Evolutionary conservation across 2,329 filamentous ascomycete species (phyloP).

Genomic region (Didymella exigua): DNA sequence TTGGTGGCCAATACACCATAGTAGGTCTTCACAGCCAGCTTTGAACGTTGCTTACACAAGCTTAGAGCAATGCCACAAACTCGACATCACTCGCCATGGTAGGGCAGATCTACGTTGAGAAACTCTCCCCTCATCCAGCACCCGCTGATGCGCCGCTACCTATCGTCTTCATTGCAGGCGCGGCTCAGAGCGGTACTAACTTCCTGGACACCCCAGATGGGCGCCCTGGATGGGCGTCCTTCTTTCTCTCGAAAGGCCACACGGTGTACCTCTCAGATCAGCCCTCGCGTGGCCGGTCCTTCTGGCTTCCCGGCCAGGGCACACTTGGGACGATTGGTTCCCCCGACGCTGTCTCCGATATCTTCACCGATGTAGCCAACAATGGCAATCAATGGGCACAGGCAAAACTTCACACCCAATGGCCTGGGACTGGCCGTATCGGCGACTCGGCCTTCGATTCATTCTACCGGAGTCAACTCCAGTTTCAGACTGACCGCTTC

Average conservation of each 20-base stretch:
- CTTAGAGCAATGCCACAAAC: constrained; percentile 8
- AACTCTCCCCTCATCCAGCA: constrained; percentile 8
- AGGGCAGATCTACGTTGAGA: constrained; percentile 17
- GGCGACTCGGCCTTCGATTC: neutral
- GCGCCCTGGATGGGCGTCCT: constrained; percentile 56
- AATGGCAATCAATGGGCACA: constrained; percentile 46
- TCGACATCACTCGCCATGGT: constrained; percentile 7
- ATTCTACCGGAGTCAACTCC: constrained; percentile 46
- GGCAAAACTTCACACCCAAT: constrained; percentile 52
- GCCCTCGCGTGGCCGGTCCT: constrained; percentile 52
- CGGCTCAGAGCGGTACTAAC: constrained; percentile 28
- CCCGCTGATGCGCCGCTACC: neutral
- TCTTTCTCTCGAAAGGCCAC: constrained; percentile 54
- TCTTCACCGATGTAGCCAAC: constrained; percentile 15
- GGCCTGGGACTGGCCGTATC: constrained; percentile 34
- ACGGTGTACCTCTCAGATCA: constrained; percentile 57
- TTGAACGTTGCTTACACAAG: neutral
- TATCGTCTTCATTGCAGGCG: constrained; percentile 20
- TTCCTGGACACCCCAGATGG: constrained; percentile 54
- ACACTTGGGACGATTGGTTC: constrained; percentile 12
- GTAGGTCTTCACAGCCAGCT: neutral
- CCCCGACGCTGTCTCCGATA: neutral
- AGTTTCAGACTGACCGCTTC: constrained; percentile 40
- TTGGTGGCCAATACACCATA: constrained; percentile 21
- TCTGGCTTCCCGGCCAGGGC: constrained; percentile 31